phyloP scores from a whole-genome alignment of 768 basidiomycete genomes.

The Tricholoma bakamatsutake region DNA sequence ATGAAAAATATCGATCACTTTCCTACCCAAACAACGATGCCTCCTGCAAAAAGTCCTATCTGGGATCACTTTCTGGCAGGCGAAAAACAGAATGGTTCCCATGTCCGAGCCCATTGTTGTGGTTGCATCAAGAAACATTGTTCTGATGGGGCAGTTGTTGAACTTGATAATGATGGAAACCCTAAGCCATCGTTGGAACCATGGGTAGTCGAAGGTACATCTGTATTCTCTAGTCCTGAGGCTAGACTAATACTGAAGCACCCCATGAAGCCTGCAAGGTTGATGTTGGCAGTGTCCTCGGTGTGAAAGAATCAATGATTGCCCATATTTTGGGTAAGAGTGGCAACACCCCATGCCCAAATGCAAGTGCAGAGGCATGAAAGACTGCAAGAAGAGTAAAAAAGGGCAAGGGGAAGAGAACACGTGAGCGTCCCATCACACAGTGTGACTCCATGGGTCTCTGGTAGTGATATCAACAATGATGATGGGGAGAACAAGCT shows the following conservation, averaged over 20 bases:
- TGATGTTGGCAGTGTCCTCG: constrained; percentile 13
- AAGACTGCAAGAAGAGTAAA: constrained; percentile 10
- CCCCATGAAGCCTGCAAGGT: too few relatives aligned
- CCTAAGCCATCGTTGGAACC: not conserved
- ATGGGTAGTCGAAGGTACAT: constrained; percentile 4
- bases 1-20: too few relatives aligned
- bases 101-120: constrained; percentile 2
- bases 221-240: too few relatives aligned
- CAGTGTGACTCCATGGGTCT: too few relatives aligned
- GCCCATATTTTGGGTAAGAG: constrained; percentile 18
- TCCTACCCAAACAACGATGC: too few relatives aligned
- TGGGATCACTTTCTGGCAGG: not conserved
- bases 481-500: constrained; percentile 3
- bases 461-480: constrained; percentile 3
- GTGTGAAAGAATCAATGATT: constrained; percentile 20
- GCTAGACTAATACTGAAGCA: too few relatives aligned
- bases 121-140: not conserved
- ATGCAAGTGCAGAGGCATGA: constrained; percentile 6
- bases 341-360: constrained; percentile 13
- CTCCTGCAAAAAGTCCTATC: not conserved
- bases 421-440: too few relatives aligned
- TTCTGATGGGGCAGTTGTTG: not conserved
- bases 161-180: constrained; percentile 4
- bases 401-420: constrained; percentile 3
- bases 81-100: constrained; percentile 4